Evolutionary conservation across 2,329 filamentous ascomycete species (phyloP).

Genomic region (Stachybotrys elegans): DNA sequence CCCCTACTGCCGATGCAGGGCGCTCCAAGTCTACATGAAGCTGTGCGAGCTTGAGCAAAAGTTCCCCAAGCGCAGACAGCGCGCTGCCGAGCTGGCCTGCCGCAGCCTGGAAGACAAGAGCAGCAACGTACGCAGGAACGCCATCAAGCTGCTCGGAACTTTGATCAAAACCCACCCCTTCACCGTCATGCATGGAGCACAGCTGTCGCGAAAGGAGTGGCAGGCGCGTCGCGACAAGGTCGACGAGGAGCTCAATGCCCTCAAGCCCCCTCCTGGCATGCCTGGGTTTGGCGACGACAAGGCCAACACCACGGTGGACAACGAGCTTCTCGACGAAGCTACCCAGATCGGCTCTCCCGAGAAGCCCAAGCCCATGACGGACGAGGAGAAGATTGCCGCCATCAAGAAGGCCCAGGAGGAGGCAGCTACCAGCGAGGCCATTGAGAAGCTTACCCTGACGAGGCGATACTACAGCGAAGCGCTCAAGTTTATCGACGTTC

Average conservation of each 20-base stretch:
- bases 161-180: slow-evolving; percentile 94
- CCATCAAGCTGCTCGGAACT: slow-evolving; percentile 84
- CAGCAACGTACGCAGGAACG: slow-evolving; percentile 92
- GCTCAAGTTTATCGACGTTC: slow-evolving; percentile 84
- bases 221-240: slow-evolving; percentile 74
- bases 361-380: slow-evolving; percentile 64
- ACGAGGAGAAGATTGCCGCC: slow-evolving; percentile 69
- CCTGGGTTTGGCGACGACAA: slow-evolving; percentile 52
- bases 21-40: slow-evolving; percentile 88
- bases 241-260: slow-evolving; percentile 72
- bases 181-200: slow-evolving; percentile 82
- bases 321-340: slow-evolving; percentile 77
- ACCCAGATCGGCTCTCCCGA: slow-evolving; percentile 71
- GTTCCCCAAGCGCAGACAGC: slow-evolving; percentile 86
- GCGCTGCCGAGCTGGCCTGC: slow-evolving; percentile 78
- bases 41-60: slow-evolving; percentile 95
- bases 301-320: slow-evolving; percentile 67
- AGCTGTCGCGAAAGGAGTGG: slow-evolving; percentile 84
- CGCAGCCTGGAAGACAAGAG: slow-evolving; percentile 95
- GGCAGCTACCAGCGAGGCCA: slow-evolving; percentile 80
- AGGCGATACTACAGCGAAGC: slow-evolving; percentile 91
- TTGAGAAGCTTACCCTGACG: slow-evolving; percentile 82
- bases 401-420: slow-evolving; percentile 80
- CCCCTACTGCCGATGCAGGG: slow-evolving; percentile 87
- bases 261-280: slow-evolving; percentile 78